Evolutionary conservation across 2,329 filamentous ascomycete genomes (phyloP).

Genomic region (Helicocarpus griseus): DNA sequence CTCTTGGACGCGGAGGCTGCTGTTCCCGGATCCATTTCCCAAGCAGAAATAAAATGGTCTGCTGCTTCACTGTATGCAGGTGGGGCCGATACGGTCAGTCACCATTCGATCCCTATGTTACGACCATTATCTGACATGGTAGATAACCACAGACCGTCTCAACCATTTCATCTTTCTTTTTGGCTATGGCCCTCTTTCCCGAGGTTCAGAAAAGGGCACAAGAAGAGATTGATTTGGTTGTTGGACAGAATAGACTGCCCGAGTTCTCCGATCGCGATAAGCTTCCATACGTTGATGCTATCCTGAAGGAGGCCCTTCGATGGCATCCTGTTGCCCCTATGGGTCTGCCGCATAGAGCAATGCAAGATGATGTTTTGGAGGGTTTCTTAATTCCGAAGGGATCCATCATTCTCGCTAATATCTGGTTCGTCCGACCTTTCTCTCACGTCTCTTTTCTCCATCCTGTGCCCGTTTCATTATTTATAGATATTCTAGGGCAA

Average conservation of each 20-base stretch:
- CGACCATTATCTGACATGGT: no score
- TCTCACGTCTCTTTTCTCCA: no score
- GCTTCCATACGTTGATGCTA: constrained; percentile 29
- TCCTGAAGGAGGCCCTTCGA: constrained; percentile 30
- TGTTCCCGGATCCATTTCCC: no score
- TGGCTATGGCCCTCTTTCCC: constrained; percentile 44
- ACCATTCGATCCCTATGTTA: no score
- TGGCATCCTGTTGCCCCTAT: constrained; percentile 28
- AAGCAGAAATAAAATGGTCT: constrained; percentile 6
- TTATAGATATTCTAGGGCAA: no score
- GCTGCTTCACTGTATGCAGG: constrained; percentile 5
- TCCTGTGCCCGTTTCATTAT: no score
- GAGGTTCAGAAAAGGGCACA: constrained; percentile 44
- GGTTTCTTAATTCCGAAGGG: constrained; percentile 27
- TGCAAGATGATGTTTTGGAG: constrained; percentile 18
- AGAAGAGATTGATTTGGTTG: constrained; percentile 31
- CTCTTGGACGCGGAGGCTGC: no score
- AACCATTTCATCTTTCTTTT: constrained; percentile 32
- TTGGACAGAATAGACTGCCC: constrained; percentile 24
- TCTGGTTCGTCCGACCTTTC: constrained; percentile 36
- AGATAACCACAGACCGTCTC: no score
- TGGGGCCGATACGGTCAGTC: constrained; percentile 5
- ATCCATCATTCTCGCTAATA: constrained; percentile 25
- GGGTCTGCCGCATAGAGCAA: constrained; percentile 22
- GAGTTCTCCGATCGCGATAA: constrained; percentile 28